A percentile compares a stretch with the other conserved stretches of the same genome.
phyloP scores from a whole-genome alignment of 257 asterid genomes.

The Anisodus acutangulus region DNA sequence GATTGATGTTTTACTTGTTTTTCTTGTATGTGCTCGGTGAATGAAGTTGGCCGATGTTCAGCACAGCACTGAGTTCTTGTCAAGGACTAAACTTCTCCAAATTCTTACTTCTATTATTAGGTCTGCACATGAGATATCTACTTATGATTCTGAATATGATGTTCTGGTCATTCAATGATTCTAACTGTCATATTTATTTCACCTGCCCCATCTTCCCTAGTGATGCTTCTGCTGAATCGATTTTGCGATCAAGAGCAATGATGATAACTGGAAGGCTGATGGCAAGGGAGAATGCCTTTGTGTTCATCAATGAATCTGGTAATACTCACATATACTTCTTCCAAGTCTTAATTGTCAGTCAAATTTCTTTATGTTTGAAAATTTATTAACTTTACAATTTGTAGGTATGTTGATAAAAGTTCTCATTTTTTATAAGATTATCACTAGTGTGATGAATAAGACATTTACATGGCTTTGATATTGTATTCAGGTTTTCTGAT shows the following conservation, averaged over 20 bases:
- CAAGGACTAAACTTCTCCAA: constrained; percentile 73
- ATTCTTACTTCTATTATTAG: constrained; percentile 86
- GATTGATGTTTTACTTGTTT: constrained; percentile 8
- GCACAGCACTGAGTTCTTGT: constrained; percentile 79
- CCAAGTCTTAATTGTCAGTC: constrained; percentile 28
- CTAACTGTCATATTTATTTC: neutral
- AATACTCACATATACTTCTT: constrained; percentile 35
- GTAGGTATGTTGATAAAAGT: neutral
- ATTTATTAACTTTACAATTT: neutral
- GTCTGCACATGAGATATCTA: constrained; percentile 38
- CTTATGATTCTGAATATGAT: constrained; percentile 16
- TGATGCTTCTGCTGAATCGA: constrained; percentile 70
- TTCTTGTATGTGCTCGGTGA: constrained; percentile 32
- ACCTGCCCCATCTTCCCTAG: constrained; percentile 40
- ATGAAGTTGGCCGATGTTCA: constrained; percentile 87
- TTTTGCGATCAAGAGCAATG: constrained; percentile 90
- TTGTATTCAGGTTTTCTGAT: constrained; percentile 19
- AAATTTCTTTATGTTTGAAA: neutral
- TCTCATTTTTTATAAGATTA: neutral
- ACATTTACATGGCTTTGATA: neutral
- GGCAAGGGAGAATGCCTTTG: constrained; percentile 76
- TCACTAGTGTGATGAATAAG: neutral
- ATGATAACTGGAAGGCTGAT: constrained; percentile 90
- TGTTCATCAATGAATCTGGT: constrained; percentile 71
- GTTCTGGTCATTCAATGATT: constrained; percentile 23